Evolutionary conservation across 306 rosid genomes (phyloP).

Genomic region (Vigna mungo): DNA sequence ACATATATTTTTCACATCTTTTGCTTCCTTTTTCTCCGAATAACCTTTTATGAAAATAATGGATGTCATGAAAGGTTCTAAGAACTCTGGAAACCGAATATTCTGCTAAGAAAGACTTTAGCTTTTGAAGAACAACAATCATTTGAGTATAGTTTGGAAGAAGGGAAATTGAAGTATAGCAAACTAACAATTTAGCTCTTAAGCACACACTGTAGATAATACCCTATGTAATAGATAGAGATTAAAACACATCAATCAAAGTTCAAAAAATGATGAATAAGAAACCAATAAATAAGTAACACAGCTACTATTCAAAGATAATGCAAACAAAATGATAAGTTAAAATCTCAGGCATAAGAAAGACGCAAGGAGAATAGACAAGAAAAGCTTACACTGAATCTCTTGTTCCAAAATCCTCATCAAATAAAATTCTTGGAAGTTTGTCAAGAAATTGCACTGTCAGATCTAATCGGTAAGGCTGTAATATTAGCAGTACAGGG

Average conservation of each 20-base stretch:
- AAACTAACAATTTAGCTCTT: background rate
- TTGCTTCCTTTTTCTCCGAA: constrained; percentile 14
- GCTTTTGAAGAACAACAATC: constrained; percentile 31
- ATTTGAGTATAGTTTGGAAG: constrained; percentile 17
- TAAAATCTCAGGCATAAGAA: background rate
- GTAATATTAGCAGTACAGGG: constrained; percentile 1
- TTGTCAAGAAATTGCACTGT: constrained; percentile 64
- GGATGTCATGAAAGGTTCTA: constrained; percentile 59
- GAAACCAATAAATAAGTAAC: constrained; percentile 6
- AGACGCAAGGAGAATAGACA: background rate
- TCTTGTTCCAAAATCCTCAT: constrained; percentile 66
- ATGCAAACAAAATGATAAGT: constrained; percentile 18
- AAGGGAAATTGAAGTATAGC: constrained; percentile 9
- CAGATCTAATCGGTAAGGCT: constrained; percentile 69
- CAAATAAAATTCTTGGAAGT: constrained; percentile 70
- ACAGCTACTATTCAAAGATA: background rate
- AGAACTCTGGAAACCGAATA: constrained; percentile 31
- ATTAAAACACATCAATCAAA: constrained; percentile 1
- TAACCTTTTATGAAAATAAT: constrained; percentile 51
- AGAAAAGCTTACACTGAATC: constrained; percentile 69
- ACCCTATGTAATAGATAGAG: constrained; percentile 12
- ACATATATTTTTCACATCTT: constrained; percentile 43
- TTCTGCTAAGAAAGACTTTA: constrained; percentile 15
- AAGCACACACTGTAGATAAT: background rate
- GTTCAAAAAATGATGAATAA: background rate